phyloP scores from a whole-genome alignment of 2,329 filamentous ascomycete species.

The Penicillium thymicola region DNA sequence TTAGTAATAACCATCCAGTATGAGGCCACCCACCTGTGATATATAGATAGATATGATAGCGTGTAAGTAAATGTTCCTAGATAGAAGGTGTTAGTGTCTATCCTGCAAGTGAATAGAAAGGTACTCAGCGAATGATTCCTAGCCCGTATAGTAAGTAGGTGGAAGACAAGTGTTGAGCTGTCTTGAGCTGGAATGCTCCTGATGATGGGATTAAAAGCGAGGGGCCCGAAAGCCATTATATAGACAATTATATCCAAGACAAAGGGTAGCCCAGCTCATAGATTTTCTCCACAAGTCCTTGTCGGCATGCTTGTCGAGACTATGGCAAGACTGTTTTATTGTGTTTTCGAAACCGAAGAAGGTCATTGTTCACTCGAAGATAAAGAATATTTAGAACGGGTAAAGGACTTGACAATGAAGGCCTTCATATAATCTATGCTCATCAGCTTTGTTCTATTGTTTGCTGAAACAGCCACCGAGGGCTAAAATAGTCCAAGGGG shows the following conservation, averaged over 20 bases:
- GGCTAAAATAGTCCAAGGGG: background rate
- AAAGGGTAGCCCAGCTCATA: background rate
- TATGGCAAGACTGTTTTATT: background rate
- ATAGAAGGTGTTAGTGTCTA: background rate
- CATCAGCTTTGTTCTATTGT: background rate
- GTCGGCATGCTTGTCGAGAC: background rate
- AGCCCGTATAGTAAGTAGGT: background rate
- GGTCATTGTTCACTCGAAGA: background rate
- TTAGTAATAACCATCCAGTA: background rate
- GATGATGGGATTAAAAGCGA: background rate
- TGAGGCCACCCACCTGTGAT: background rate
- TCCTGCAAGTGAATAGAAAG: background rate
- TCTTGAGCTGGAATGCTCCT: background rate
- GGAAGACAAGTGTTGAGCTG: background rate
- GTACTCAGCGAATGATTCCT: background rate
- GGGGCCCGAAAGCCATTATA: background rate
- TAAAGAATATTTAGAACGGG: background rate
- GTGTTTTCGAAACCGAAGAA: background rate
- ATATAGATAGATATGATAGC: background rate
- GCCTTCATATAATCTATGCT: background rate
- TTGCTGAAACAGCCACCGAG: background rate
- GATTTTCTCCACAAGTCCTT: background rate
- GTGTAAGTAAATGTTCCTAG: background rate
- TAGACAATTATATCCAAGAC: background rate
- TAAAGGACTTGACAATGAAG: background rate